phyloP scores from a whole-genome alignment of 495 filamentous ascomycete species.

The Massariosphaeria phaeospora region DNA sequence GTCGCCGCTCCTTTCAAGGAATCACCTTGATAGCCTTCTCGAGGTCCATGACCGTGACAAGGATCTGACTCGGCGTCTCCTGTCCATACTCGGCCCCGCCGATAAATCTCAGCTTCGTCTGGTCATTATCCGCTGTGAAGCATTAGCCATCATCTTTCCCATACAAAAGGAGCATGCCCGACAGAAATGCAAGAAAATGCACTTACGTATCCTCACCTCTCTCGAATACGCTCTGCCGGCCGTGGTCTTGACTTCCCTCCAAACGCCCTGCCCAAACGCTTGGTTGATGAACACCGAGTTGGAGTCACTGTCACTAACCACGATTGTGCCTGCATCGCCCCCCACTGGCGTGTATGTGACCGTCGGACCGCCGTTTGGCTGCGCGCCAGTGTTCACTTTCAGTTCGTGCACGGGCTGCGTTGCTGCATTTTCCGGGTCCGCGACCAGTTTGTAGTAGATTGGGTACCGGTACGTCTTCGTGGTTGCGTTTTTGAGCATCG shows the following conservation, averaged over 20 bases:
- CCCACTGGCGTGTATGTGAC: slow-evolving; percentile 36
- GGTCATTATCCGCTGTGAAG: slow-evolving; percentile 4
- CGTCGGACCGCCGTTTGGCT: slow-evolving; percentile 45
- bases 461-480: slow-evolving; percentile 48
- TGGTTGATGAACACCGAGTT: slow-evolving; percentile 55
- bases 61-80: slow-evolving; percentile 8
- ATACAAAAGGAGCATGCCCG: background rate
- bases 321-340: slow-evolving; percentile 37
- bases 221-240: slow-evolving; percentile 13
- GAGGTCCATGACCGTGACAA: slow-evolving; percentile 16
- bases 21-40: slow-evolving; percentile 3
- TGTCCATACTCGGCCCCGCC: slow-evolving; percentile 7
- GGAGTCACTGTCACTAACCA: slow-evolving; percentile 51
- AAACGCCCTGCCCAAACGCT: slow-evolving; percentile 47
- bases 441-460: slow-evolving; percentile 53
- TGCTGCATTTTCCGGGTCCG: slow-evolving; percentile 51
- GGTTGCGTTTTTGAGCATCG: slow-evolving; percentile 22
- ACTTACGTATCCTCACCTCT: slow-evolving; percentile 24
- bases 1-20: too few species aligned
- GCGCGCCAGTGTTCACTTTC: slow-evolving; percentile 42
- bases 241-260: slow-evolving; percentile 18
- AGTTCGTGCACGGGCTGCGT: slow-evolving; percentile 43
- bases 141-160: slow-evolving; percentile 4
- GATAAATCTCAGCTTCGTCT: slow-evolving; percentile 6
- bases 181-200: background rate